Conservation (phyloP, 495 filamentous ascomycete genomes). For the Trichoderma virens region DNA sequence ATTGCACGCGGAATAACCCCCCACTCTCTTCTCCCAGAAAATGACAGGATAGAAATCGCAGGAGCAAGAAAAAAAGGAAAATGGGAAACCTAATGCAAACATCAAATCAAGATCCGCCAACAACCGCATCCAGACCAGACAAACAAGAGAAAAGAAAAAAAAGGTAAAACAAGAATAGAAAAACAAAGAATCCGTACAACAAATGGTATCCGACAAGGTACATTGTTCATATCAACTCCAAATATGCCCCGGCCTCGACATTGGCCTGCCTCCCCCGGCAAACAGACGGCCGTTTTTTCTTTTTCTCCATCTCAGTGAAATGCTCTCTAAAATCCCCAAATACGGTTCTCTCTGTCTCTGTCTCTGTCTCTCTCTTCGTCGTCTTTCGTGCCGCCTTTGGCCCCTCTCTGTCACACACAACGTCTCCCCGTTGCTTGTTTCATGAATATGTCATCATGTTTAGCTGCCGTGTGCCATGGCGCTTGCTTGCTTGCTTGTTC, state of each 20-base stretch:
- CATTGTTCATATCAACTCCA: constrained; percentile 5
- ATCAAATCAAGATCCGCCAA: not conserved
- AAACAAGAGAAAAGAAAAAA: not conserved
- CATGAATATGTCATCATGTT: not conserved
- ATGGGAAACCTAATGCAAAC: not conserved
- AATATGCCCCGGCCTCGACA: not conserved
- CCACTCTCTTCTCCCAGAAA: too few species aligned
- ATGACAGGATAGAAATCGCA: too few species aligned
- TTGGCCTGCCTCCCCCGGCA: not conserved
- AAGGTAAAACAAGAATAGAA: not conserved
- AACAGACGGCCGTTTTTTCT: not conserved
- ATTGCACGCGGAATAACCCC: too few species aligned
- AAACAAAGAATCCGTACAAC: not conserved
- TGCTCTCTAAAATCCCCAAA: not conserved
- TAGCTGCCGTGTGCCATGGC: not conserved
- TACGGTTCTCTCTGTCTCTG: not conserved
- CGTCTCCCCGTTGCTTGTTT: not conserved
- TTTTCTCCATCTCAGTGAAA: not conserved
- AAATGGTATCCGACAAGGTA: constrained; percentile 5
- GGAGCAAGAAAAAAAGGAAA: not conserved
- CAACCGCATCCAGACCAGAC: not conserved
- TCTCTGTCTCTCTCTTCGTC: not conserved
- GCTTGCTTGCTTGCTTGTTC: not conserved
- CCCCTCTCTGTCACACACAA: not conserved
- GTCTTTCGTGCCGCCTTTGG: not conserved